These are phyloP conservation scores for Rhododendron molle DNA, from an alignment of 148 eudicot genomes.

Conservation along the genomic window DNA sequence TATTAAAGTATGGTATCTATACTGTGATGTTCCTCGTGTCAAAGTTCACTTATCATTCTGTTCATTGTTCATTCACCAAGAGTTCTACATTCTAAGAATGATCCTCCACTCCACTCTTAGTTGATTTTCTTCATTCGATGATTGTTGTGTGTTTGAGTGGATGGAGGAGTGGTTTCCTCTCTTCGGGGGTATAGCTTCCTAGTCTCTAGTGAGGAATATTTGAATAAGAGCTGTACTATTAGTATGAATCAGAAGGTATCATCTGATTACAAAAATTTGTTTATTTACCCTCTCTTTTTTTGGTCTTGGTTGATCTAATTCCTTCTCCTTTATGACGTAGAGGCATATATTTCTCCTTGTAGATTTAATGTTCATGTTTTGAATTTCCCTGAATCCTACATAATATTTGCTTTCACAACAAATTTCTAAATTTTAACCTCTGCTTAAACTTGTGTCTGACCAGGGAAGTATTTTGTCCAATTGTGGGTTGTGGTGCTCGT, in stretches of 20 bases:
- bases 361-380: background rate
- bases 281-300: background rate
- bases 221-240: background rate
- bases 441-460: background rate
- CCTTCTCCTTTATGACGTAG: background rate
- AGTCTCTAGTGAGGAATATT: background rate
- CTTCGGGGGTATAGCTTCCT: background rate
- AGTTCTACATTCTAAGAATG: background rate
- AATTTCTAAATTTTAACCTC: background rate
- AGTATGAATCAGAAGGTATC: background rate
- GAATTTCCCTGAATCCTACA: background rate
- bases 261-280: background rate
- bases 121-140: background rate
- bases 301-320: background rate
- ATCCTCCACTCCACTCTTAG: background rate
- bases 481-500: slow-evolving; percentile 78
- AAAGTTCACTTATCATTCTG: background rate
- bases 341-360: too few relatives aligned
- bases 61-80: background rate
- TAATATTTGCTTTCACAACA: background rate
- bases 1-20: background rate
- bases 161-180: background rate
- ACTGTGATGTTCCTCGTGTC: background rate
- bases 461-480: slow-evolving; percentile 75
- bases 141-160: background rate